phyloP scores from a whole-genome alignment of 2,329 filamentous ascomycete genomes.

The Esteya vermicola region DNA sequence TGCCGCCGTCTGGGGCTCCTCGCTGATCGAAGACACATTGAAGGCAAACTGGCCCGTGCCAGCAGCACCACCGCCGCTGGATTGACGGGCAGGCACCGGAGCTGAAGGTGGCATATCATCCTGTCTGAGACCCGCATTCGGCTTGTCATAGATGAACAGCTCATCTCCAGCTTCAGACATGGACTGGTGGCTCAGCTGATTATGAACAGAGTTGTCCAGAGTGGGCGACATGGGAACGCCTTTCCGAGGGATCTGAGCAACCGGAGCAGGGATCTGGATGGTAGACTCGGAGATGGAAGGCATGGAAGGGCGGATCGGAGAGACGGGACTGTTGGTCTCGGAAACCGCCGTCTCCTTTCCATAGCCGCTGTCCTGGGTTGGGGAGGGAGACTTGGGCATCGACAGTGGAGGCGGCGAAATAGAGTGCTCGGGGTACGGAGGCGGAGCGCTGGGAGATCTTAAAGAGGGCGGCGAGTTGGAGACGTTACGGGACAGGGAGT shows the following conservation, averaged over 20 bases:
- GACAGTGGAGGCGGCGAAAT: background rate
- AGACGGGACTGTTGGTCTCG: background rate
- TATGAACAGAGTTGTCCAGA: background rate
- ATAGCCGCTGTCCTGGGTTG: background rate
- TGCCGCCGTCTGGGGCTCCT: conserved; percentile 15
- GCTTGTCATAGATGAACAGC: conserved; percentile 11
- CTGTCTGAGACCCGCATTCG: background rate
- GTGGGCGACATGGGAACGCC: conserved; percentile 9
- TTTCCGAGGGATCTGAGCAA: conserved; percentile 15
- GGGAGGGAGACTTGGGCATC: background rate
- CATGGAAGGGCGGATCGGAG: too few relatives aligned
- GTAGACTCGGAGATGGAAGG: conserved; percentile 17
- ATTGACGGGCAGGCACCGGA: too few relatives aligned
- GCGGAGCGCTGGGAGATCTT: background rate
- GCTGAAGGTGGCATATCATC: too few relatives aligned
- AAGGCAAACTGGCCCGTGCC: background rate
- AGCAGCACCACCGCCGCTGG: background rate
- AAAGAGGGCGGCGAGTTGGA: background rate
- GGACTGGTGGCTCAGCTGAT: conserved; percentile 4
- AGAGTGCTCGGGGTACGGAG: background rate
- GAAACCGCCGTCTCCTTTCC: conserved; percentile 14
- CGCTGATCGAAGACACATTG: conserved; percentile 13
- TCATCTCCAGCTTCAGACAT: conserved; percentile 8
- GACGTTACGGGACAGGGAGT: background rate
- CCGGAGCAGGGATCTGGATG: conserved; percentile 23